Evolutionary conservation across 352 stramenopile species (phyloP).

Genomic region (Globisporangium nagaii): DNA sequence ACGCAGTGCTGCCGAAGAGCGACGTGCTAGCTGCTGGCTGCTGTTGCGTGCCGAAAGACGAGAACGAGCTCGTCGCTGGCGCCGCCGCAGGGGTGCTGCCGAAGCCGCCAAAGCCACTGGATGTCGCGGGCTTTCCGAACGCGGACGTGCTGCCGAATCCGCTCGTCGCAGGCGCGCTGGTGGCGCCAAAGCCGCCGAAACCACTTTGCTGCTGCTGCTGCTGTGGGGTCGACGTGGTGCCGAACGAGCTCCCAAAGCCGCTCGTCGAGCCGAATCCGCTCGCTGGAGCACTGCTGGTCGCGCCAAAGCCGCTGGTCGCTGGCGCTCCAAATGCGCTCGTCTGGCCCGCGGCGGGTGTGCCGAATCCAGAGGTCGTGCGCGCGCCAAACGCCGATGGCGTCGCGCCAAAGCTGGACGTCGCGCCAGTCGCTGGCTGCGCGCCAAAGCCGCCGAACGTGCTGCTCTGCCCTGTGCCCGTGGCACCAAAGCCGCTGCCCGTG

Average conservation of each 20-base stretch:
- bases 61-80: conserved; percentile 28
- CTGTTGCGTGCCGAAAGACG: conserved; percentile 26
- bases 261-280: conserved; percentile 29
- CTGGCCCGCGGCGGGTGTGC: conserved; percentile 21
- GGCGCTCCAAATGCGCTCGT: conserved; percentile 1
- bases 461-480: conserved; percentile 7
- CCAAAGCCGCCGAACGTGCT: conserved; percentile 52
- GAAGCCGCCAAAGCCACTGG: conserved; percentile 32
- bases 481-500: conserved; percentile 18
- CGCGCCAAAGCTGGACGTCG: conserved; percentile 33
- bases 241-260: conserved; percentile 58
- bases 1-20: conserved; percentile 32
- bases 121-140: conserved; percentile 39
- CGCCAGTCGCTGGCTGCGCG: conserved; percentile 24
- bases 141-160: conserved; percentile 36
- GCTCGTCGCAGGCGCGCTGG: conserved; percentile 24
- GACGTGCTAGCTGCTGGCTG: conserved; percentile 28
- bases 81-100: conserved; percentile 25
- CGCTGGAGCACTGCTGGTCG: too few relatives aligned
- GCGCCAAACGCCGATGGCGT: too few relatives aligned
- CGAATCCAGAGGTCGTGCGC: conserved; percentile 22
- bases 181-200: conserved; percentile 49
- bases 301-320: conserved; percentile 37
- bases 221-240: conserved; percentile 26
- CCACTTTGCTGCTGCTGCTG: conserved; percentile 29